These are phyloP conservation scores for Chaetomium olivaceum DNA, from an alignment of 2,329 filamentous ascomycete species.

Conservation along the genomic window DNA sequence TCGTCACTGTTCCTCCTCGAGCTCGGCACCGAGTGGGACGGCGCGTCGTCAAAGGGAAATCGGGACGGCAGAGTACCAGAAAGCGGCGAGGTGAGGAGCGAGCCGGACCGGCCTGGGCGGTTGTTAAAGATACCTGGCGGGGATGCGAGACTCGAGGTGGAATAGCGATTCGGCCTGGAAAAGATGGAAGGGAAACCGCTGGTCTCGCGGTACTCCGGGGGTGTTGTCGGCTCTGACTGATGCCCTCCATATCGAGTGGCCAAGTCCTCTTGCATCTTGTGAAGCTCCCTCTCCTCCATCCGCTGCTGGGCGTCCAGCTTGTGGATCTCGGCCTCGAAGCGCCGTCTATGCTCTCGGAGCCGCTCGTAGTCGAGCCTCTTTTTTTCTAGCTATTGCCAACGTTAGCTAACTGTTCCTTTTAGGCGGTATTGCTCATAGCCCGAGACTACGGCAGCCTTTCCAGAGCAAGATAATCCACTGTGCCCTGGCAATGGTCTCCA, in stretches of 20 bases:
- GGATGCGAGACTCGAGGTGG: conserved; percentile 81
- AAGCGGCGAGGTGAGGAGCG: conserved; percentile 77
- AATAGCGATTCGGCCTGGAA: conserved; percentile 84
- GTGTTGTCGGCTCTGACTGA: conserved; percentile 93
- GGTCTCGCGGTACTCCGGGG: conserved; percentile 83
- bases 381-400: conserved; percentile 72
- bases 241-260: conserved; percentile 62
- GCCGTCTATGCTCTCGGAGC: conserved; percentile 82
- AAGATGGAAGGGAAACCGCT: conserved; percentile 78
- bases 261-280: conserved; percentile 80
- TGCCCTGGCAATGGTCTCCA: not conserved
- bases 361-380: conserved; percentile 91
- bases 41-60: conserved; percentile 64
- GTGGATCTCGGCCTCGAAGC: conserved; percentile 91
- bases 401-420: conserved; percentile 23
- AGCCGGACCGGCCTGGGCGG: conserved; percentile 73
- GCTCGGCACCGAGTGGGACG: conserved; percentile 81
- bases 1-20: conserved; percentile 90
- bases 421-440: no score
- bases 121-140: conserved; percentile 74
- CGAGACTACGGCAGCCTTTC: not conserved
- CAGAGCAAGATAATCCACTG: not conserved
- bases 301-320: conserved; percentile 83
- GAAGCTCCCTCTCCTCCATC: conserved; percentile 79
- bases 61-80: conserved; percentile 60